Base-by-base conservation (phyloP, 2,329 filamentous ascomycete genomes). In the Claviceps sp. region DNA sequence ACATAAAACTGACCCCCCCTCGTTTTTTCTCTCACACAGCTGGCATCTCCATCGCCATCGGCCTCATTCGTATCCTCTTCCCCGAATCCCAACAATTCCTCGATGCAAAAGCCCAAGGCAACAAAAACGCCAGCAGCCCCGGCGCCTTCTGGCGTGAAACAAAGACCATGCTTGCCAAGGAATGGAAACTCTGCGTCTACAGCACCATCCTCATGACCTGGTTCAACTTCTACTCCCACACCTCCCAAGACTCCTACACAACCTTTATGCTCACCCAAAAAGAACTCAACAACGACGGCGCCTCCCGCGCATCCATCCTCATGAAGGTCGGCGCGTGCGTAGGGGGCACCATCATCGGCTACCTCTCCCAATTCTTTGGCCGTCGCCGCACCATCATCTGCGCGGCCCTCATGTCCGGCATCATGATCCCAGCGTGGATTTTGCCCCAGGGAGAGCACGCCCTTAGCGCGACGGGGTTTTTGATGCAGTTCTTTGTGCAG, bases 271-370 rank as follows among this genome's bases (percentile, higher is more conserved):
- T 84, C 41, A 76, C 75, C 4, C 76, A 87, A 59, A 89, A 90
- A 67, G 79, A 82, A 56, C 73, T 90, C 54, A 61, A 73, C 51
- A 84, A 87, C 60, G 62, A 70, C 1, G 74, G 73, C 1, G 83
- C 85, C 4, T 84, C 77, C 7, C 79, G 84, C n/a, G 85, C 85
- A 16, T 84, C 79, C n/a, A 89, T 90, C 58, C 67, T 90, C 54
- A 89, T 88, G 82, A 89, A 89, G 69, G 81, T 77, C 1, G 86
- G 87, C 26, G 85, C 86, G 44, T 86, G 84, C 58, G 78, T 88
- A 1, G 86, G 85, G 37, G 85, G 85, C 26, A 83, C 81, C 43
- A 78, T 85, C 55, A 77, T 87, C 54, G 87, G 87, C 22, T 90
- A 89, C 64, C 60, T 81, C 7, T 87, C 82, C 7, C 86, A 91